phyloP scores from a whole-genome alignment of 1,139 yeast species.

The Kurtzmaniella quercitrusa region DNA sequence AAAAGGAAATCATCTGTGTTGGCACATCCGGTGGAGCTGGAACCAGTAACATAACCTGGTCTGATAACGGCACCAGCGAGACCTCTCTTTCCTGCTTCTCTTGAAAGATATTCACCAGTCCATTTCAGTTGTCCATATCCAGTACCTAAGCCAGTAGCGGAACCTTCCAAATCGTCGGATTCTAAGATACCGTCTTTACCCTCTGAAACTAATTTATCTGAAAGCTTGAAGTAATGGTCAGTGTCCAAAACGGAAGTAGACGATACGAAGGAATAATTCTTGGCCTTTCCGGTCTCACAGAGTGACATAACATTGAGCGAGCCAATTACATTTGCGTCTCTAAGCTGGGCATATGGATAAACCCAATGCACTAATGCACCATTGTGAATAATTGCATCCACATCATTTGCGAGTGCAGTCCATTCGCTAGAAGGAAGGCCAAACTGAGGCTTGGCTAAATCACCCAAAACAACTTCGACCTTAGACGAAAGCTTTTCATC shows the following conservation, averaged over 20 bases:
- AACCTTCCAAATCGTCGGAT: slow-evolving; percentile 76
- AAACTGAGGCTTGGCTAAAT: slow-evolving; percentile 65
- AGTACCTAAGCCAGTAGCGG: slow-evolving; percentile 74
- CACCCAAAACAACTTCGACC: slow-evolving; percentile 78
- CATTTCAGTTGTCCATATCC: slow-evolving; percentile 98
- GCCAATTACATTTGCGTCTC: slow-evolving; percentile 91
- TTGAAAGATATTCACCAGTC: slow-evolving; percentile 89
- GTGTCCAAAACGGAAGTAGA: slow-evolving; percentile 92
- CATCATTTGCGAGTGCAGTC: slow-evolving; percentile 48
- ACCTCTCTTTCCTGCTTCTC: slow-evolving; percentile 85
- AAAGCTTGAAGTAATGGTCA: slow-evolving; percentile 69
- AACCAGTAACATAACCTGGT: slow-evolving; percentile 96
- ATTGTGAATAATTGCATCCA: slow-evolving; percentile 88
- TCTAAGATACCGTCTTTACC: slow-evolving; percentile 78
- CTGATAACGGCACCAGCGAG: slow-evolving; percentile 84
- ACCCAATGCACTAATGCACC: slow-evolving; percentile 99
- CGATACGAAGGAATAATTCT: slow-evolving; percentile 85
- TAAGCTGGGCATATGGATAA: slow-evolving; percentile 82
- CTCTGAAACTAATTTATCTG: slow-evolving; percentile 61
- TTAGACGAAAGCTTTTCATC: slow-evolving; percentile 52
- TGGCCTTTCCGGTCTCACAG: slow-evolving; percentile 79
- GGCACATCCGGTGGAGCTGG: slow-evolving; percentile 75
- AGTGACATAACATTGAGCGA: slow-evolving; percentile 81
- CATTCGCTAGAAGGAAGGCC: slow-evolving; percentile 64
- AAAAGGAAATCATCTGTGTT: slow-evolving; percentile 95